Percentiles rank a stretch among this genome's conserved stretches.
These are phyloP conservation scores for Setaria italica DNA, from an alignment of 202 grass and related monocot genomes.

Conservation along the genomic window DNA sequence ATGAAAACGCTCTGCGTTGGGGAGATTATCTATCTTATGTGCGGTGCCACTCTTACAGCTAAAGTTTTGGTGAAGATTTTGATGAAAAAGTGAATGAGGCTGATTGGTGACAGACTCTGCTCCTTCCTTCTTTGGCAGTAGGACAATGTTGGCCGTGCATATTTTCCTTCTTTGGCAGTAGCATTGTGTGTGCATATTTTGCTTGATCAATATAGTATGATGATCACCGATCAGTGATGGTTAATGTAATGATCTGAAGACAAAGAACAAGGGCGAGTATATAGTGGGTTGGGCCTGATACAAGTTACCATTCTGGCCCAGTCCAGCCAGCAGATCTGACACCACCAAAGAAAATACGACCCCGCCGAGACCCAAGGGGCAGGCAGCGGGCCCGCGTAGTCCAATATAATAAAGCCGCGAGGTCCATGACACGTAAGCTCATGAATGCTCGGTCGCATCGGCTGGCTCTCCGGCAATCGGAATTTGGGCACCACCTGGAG, in stretches of 20 bases:
- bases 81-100: background rate
- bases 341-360: no score
- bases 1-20: background rate
- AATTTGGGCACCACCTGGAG: background rate
- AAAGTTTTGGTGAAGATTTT: background rate
- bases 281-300: no score
- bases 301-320: no score
- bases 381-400: no score
- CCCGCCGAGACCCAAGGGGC: no score
- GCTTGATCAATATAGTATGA: background rate
- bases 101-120: background rate
- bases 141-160: background rate
- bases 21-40: background rate
- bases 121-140: background rate
- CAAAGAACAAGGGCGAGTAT: no score
- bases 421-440: slow-evolving; percentile 29
- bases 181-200: background rate
- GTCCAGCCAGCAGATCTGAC: no score
- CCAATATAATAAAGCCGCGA: background rate
- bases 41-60: background rate
- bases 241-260: no score
- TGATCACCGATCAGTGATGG: background rate
- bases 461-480: background rate
- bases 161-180: no score
- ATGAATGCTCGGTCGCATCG: slow-evolving; percentile 28